A percentile compares a stretch with the other conserved stretches of the same genome.
These are phyloP conservation scores for Bacterosira constricta DNA, from an alignment of 108 stramenopile genomes.

Conservation along the genomic window DNA sequence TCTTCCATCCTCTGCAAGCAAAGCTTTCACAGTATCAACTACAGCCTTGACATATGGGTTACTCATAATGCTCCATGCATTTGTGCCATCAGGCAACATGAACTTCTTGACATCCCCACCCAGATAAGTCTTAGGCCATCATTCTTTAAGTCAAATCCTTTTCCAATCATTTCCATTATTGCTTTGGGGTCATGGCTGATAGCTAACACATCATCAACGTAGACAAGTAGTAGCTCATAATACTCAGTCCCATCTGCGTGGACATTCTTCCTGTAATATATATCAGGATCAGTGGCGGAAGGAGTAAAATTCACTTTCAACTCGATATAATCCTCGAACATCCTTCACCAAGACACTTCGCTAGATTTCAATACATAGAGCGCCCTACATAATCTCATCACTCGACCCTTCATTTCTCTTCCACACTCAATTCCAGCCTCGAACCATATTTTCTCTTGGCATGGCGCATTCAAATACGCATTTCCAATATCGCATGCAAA, in stretches of 20 bases:
- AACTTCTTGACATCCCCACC: background rate
- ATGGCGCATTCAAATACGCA: conserved; percentile 53
- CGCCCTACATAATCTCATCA: too few species aligned
- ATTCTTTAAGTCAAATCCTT: background rate
- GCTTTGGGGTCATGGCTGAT: background rate
- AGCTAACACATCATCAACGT: conserved; percentile 43
- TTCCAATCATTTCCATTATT: background rate
- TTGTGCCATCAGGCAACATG: background rate
- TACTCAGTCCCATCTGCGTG: conserved; percentile 20
- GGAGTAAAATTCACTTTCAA: conserved; percentile 10
- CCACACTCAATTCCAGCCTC: too few species aligned
- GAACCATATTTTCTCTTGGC: conserved; percentile 34
- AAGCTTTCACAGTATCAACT: background rate
- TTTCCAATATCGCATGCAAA: conserved; percentile 42
- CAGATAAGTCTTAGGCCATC: background rate
- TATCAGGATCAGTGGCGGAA: conserved; percentile 37
- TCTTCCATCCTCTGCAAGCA: background rate
- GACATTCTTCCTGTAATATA: conserved; percentile 2
- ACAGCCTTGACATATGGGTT: conserved; percentile 9
- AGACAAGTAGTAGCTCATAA: conserved; percentile 37
- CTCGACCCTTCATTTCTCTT: too few species aligned
- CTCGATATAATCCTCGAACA: too few species aligned
- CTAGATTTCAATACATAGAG: too few species aligned
- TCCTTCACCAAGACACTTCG: too few species aligned
- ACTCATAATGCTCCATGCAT: background rate